Percentiles rank a stretch among this genome's conserved stretches.
These are phyloP conservation scores for Fusarium sp. DNA, from an alignment of 2,329 filamentous ascomycete species.

Conservation along the genomic window DNA sequence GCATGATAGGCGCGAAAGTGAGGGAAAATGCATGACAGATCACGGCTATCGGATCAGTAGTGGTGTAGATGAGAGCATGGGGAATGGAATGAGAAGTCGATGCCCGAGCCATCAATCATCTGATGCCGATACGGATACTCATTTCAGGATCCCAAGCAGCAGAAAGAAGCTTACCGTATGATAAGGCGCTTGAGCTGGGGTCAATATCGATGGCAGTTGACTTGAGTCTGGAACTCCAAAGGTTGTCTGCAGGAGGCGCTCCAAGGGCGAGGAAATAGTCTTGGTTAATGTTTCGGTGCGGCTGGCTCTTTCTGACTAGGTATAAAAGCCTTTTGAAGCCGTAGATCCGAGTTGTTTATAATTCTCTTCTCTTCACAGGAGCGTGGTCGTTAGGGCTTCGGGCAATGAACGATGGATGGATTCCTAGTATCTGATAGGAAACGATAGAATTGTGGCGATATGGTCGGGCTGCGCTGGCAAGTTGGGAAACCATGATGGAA, in stretches of 20 bases:
- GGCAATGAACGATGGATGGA: background rate
- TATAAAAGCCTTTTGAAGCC: background rate
- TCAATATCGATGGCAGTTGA: background rate
- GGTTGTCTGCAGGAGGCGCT: slow-evolving; percentile 36
- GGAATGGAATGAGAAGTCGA: slow-evolving; percentile 29
- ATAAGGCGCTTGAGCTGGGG: slow-evolving; percentile 1
- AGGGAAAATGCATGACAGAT: slow-evolving; percentile 34
- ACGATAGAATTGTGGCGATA: too few relatives aligned
- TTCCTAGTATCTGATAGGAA: background rate
- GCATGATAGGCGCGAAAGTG: slow-evolving; percentile 27
- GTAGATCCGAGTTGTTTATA: background rate
- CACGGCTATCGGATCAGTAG: slow-evolving; percentile 38
- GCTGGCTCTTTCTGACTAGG: slow-evolving; percentile 7
- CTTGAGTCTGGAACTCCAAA: slow-evolving; percentile 39
- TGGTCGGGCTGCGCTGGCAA: too few relatives aligned
- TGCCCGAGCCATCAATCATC: slow-evolving; percentile 1
- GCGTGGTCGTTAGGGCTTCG: background rate
- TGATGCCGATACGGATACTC: slow-evolving; percentile 4
- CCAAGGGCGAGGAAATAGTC: slow-evolving; percentile 6
- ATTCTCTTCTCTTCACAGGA: slow-evolving; percentile 9
- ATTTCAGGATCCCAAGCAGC: background rate
- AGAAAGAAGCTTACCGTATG: slow-evolving; percentile 34
- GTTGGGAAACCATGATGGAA: too few relatives aligned
- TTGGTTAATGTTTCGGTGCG: slow-evolving; percentile 29
- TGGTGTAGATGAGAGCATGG: slow-evolving; percentile 9